These are phyloP conservation scores for Trichomonascaceae sp. DNA, from an alignment of 1,139 yeast genomes.

Conservation along the genomic window DNA sequence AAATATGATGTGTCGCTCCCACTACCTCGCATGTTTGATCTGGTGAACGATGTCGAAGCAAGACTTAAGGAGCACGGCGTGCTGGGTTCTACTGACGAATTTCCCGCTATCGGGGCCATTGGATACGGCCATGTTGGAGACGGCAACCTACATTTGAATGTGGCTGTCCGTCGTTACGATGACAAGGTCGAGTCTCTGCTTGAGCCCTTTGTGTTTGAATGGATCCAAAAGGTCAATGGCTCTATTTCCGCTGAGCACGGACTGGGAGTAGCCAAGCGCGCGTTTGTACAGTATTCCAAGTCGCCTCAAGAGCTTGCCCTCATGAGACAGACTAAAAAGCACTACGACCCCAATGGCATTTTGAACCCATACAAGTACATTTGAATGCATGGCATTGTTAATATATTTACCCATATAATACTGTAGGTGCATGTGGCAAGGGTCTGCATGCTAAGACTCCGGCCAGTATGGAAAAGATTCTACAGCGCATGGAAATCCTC, in stretches of 20 bases:
- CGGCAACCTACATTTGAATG: slow-evolving; percentile 87
- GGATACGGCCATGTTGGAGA: slow-evolving; percentile 98
- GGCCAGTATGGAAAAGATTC: not conserved
- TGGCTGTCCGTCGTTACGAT: slow-evolving; percentile 72
- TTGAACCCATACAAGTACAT: slow-evolving; percentile 83
- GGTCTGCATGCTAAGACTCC: not conserved
- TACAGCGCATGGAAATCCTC: not conserved
- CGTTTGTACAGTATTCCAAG: slow-evolving; percentile 76
- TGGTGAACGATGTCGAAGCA: slow-evolving; percentile 61
- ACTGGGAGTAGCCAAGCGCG: slow-evolving; percentile 88
- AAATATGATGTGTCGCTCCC: slow-evolving; percentile 94
- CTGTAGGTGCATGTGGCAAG: not conserved
- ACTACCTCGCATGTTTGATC: slow-evolving; percentile 57
- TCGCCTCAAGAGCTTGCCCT: slow-evolving; percentile 50
- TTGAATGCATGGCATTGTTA: too few species aligned
- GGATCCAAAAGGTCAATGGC: slow-evolving; percentile 66
- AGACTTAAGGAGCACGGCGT: slow-evolving; percentile 45
- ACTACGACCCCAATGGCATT: slow-evolving; percentile 80
- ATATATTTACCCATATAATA: not conserved
- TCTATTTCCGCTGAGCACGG: slow-evolving; percentile 97
- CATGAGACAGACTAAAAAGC: slow-evolving; percentile 65
- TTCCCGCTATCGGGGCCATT: slow-evolving; percentile 75
- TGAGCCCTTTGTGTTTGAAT: slow-evolving; percentile 91
- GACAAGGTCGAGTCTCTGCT: slow-evolving; percentile 62
- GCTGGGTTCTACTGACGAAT: slow-evolving; percentile 49